These are phyloP conservation scores for Pittosporum tobira DNA, from an alignment of 129 eudicot species.

Conservation along the genomic window DNA sequence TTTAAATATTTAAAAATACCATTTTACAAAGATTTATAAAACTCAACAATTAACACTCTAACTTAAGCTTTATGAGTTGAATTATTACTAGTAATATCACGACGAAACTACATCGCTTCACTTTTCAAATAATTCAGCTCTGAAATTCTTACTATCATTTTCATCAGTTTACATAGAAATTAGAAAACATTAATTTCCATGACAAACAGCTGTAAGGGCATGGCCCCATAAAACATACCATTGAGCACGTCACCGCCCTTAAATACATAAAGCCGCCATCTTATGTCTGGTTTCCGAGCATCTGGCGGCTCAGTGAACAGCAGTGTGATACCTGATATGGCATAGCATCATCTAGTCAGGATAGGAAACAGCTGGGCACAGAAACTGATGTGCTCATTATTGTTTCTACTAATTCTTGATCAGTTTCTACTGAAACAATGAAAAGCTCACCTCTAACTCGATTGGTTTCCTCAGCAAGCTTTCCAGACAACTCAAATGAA, in stretches of 20 bases:
- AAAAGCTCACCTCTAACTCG: constrained; percentile 66
- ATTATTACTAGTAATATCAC: no score
- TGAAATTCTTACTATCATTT: no score
- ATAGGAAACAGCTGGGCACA: no score
- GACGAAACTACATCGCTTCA: no score
- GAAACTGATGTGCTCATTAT: not conserved
- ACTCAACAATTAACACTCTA: no score
- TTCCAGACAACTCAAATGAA: constrained; percentile 95
- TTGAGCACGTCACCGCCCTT: constrained; percentile 90
- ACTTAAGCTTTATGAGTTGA: no score
- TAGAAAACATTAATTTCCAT: no score
- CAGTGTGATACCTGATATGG: constrained; percentile 71
- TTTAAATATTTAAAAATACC: no score
- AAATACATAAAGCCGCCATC: constrained; percentile 94
- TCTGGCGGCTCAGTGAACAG: constrained; percentile 92
- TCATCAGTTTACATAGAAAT: no score
- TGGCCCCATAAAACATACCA: constrained; percentile 39
- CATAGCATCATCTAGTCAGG: constrained; percentile 6
- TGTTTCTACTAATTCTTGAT: not conserved
- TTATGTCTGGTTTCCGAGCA: constrained; percentile 82
- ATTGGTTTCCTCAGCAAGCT: constrained; percentile 96
- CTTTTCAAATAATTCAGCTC: no score
- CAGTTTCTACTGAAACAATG: constrained; percentile 1
- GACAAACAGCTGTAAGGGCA: not conserved
- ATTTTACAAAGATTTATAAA: no score